Evolutionary conservation across 306 rosid genomes (phyloP).

Genomic region (Carpinus viminea): DNA sequence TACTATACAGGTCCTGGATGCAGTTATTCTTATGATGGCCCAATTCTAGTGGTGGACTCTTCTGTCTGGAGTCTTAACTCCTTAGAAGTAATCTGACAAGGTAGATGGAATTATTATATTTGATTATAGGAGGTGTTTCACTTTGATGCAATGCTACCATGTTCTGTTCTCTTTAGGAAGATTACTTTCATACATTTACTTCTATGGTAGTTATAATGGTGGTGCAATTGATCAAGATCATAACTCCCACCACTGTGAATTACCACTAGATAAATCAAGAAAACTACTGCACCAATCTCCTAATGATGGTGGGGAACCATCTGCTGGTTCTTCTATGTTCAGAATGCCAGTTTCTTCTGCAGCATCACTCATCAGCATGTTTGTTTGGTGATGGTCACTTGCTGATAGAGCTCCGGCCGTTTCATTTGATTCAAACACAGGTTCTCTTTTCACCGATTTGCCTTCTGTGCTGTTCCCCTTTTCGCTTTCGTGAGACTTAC

Average conservation of each 20-base stretch:
- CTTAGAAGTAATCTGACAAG: neutral
- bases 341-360: slow-evolving; percentile 44
- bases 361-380: slow-evolving; percentile 37
- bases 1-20: neutral
- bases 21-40: neutral
- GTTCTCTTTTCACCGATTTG: slow-evolving; percentile 48
- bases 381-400: neutral
- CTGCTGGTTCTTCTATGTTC: slow-evolving; percentile 52
- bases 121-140: neutral
- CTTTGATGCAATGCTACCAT: neutral
- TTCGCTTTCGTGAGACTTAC: slow-evolving; percentile 37
- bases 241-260: slow-evolving; percentile 79
- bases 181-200: neutral
- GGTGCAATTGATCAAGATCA: slow-evolving; percentile 43
- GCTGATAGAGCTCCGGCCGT: slow-evolving; percentile 59
- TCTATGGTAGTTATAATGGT: neutral
- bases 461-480: slow-evolving; percentile 40
- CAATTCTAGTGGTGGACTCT: neutral
- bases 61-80: neutral
- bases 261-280: slow-evolving; percentile 51
- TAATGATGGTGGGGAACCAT: slow-evolving; percentile 65
- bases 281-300: slow-evolving; percentile 69
- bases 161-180: neutral
- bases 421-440: slow-evolving; percentile 37
- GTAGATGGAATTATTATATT: neutral